These are phyloP conservation scores for Colletotrichum camelliae DNA, from an alignment of 2,329 filamentous ascomycete species.

Conservation along the genomic window DNA sequence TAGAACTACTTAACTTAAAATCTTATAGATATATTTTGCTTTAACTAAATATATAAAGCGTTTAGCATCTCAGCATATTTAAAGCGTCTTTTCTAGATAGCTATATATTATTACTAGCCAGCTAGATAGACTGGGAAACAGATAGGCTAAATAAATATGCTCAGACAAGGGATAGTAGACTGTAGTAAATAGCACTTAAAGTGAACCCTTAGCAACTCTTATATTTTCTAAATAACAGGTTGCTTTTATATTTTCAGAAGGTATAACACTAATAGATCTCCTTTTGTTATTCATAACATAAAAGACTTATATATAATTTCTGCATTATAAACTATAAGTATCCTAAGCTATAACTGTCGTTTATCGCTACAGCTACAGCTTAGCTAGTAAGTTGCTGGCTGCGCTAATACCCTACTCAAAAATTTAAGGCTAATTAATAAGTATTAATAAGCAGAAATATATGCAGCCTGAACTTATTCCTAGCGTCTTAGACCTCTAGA, in stretches of 20 bases:
- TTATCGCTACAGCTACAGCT: background rate
- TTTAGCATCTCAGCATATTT: background rate
- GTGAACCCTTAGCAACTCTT: background rate
- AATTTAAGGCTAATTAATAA: too few species aligned
- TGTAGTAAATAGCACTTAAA: background rate
- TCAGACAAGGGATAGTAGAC: background rate
- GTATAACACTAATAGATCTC: background rate
- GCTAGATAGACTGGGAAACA: background rate
- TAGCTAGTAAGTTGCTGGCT: background rate
- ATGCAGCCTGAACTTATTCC: too few species aligned
- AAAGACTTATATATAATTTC: background rate
- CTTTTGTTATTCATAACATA: background rate
- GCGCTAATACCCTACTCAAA: background rate
- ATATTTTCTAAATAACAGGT: background rate
- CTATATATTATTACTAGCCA: background rate
- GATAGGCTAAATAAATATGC: background rate
- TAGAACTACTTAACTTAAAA: background rate
- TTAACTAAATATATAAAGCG: background rate
- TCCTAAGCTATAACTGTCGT: background rate
- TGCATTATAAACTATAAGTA: too few species aligned
- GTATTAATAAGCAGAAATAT: too few species aligned
- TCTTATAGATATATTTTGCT: background rate
- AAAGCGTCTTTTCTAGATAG: background rate
- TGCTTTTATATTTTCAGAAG: background rate
- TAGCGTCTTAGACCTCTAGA: too few species aligned